Evolutionary conservation across 352 stramenopile species (phyloP).

Genomic region (Phytophthora citrophthora): DNA sequence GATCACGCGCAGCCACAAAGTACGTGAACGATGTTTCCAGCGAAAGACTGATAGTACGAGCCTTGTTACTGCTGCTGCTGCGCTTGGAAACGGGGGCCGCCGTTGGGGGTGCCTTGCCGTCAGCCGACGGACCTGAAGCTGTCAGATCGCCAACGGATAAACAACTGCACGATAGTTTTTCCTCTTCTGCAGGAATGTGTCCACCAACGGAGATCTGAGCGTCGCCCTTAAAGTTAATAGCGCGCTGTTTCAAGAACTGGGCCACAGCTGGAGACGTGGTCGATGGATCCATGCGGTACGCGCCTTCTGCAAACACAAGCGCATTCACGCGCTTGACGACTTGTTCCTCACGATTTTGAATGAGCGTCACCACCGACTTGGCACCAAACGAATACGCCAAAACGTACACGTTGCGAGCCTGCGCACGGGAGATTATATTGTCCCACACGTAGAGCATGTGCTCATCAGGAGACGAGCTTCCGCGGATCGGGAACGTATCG

Average conservation of each 20-base stretch:
- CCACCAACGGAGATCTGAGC: slow-evolving; percentile 44
- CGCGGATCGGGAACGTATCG: slow-evolving; percentile 60
- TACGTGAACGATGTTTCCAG: slow-evolving; percentile 80
- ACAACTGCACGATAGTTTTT: slow-evolving; percentile 69
- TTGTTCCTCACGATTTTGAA: slow-evolving; percentile 67
- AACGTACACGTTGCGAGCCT: slow-evolving; percentile 67
- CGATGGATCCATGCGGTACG: slow-evolving; percentile 61
- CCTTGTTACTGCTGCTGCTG: slow-evolving; percentile 71
- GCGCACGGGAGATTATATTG: slow-evolving; percentile 66
- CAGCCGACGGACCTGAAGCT: slow-evolving; percentile 21
- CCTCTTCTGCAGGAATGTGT: slow-evolving; percentile 58
- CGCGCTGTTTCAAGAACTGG: slow-evolving; percentile 64
- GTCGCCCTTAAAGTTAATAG: slow-evolving; percentile 84
- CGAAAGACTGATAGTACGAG: slow-evolving; percentile 73
- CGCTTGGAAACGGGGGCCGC: slow-evolving; percentile 40
- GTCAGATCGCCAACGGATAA: slow-evolving; percentile 68
- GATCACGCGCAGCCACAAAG: slow-evolving; percentile 67
- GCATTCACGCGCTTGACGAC: slow-evolving; percentile 59
- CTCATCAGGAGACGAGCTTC: slow-evolving; percentile 66
- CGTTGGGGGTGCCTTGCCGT: slow-evolving; percentile 24
- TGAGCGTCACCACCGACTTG: slow-evolving; percentile 70
- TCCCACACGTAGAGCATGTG: slow-evolving; percentile 82
- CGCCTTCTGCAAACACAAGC: slow-evolving; percentile 75
- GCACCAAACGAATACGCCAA: slow-evolving; percentile 76
- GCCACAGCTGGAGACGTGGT: slow-evolving; percentile 58